A percentile compares a stretch with the other conserved stretches of the same genome.
phyloP scores from a whole-genome alignment of 257 asterid genomes.

The Ligustrum vulgare region DNA sequence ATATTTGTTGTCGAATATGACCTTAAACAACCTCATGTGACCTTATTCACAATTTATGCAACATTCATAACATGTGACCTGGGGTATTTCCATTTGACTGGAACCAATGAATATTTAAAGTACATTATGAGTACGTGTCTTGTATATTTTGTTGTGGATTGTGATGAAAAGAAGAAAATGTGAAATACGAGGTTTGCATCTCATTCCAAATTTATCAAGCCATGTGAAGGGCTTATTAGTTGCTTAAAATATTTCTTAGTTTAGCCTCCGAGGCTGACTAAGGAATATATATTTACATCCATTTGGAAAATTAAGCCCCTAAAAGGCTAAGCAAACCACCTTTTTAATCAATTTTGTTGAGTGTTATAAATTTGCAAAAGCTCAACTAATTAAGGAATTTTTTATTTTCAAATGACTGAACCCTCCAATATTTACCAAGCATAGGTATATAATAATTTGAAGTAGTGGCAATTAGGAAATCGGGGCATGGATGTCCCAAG shows the following conservation, averaged over 20 bases:
- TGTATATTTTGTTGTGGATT: too few species aligned
- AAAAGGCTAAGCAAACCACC: not conserved
- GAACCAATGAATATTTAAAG: too few species aligned
- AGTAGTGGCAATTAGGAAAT: not conserved
- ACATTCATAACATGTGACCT: too few species aligned
- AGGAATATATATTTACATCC: not conserved
- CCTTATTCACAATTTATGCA: too few species aligned
- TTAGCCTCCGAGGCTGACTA: not conserved
- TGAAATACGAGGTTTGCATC: too few species aligned
- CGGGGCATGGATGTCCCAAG: not conserved
- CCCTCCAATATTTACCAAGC: not conserved
- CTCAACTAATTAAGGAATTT: not conserved
- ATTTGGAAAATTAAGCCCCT: not conserved
- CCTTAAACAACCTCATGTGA: too few species aligned
- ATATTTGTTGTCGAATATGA: too few species aligned
- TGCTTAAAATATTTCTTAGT: not conserved
- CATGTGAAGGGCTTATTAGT: not conserved
- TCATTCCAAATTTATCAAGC: conserved; percentile 21
- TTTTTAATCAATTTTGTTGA: not conserved
- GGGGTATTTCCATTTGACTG: too few species aligned
- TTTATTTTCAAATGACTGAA: not conserved
- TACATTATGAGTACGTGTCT: too few species aligned
- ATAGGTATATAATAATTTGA: too few species aligned
- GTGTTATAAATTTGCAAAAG: not conserved
- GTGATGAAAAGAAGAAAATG: too few species aligned